A percentile compares a stretch with the other conserved stretches of the same genome.
Evolutionary conservation across 2,329 filamentous ascomycete species (phyloP).

Genomic region (Bipolaris oryzae): DNA sequence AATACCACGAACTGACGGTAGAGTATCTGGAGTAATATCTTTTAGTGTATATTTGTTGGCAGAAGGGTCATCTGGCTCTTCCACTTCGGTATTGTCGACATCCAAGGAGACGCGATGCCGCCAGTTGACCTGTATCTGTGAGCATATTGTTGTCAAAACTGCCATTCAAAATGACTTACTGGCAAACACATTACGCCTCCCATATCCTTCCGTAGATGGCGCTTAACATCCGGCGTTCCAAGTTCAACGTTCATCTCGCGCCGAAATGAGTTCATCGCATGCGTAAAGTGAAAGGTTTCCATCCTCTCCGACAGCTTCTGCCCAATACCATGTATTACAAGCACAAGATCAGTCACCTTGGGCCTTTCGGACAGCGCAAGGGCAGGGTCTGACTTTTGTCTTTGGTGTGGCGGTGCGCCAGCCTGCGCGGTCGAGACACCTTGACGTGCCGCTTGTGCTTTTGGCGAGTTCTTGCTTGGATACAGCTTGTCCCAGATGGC

Average conservation of each 20-base stretch:
- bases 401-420: constrained; percentile 48
- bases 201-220: constrained; percentile 75
- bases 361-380: constrained; percentile 69
- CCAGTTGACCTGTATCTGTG: constrained; percentile 74
- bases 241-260: constrained; percentile 86
- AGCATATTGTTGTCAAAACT: constrained; percentile 9
- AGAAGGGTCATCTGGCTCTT: constrained; percentile 62
- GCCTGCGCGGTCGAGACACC: constrained; percentile 54
- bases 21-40: constrained; percentile 89
- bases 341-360: constrained; percentile 81
- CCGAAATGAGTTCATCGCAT: constrained; percentile 90
- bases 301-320: constrained; percentile 95
- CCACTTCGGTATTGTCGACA: constrained; percentile 63
- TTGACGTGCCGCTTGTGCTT: constrained; percentile 50
- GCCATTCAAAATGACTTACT: constrained; percentile 33
- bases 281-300: constrained; percentile 96
- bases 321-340: constrained; percentile 94
- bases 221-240: constrained; percentile 73
- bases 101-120: constrained; percentile 86
- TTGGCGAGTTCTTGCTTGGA: constrained; percentile 54
- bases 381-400: constrained; percentile 58
- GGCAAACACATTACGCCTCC: constrained; percentile 93
- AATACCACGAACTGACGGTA: constrained; percentile 87
- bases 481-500: constrained; percentile 76
- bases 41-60: constrained; percentile 72